Evolutionary conservation across 768 basidiomycete genomes (phyloP).

Genomic region (Termitomyces sp.): DNA sequence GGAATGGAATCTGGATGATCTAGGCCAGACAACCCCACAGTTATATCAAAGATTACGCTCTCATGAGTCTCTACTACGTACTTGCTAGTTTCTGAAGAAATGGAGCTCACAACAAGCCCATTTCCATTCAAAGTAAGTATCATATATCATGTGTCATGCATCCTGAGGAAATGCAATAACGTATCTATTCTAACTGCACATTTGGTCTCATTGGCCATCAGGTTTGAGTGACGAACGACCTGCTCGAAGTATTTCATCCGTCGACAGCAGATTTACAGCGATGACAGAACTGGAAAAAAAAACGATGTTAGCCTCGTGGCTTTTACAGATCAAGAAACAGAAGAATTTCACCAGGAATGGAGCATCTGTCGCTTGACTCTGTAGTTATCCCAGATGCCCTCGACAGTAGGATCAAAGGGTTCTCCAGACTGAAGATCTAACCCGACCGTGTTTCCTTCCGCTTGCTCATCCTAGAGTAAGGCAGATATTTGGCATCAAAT

Average conservation of each 20-base stretch:
- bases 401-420: slow-evolving; percentile 92
- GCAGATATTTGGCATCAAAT: neutral
- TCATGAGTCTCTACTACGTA: neutral
- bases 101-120: neutral
- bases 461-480: slow-evolving; percentile 72
- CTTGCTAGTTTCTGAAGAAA: neutral
- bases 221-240: slow-evolving; percentile 85
- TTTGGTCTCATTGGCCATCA: slow-evolving; percentile 47
- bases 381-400: slow-evolving; percentile 99
- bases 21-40: no score
- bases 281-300: slow-evolving; percentile 76
- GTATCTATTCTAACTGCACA: neutral
- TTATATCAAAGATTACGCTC: neutral
- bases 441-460: slow-evolving; percentile 90
- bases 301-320: slow-evolving; percentile 16
- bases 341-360: slow-evolving; percentile 76
- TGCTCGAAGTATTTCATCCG: slow-evolving; percentile 91
- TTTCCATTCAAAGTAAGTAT: neutral
- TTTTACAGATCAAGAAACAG: slow-evolving; percentile 4
- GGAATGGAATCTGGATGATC: no score
- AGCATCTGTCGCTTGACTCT: slow-evolving; percentile 98
- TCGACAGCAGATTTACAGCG: slow-evolving; percentile 90
- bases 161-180: neutral
- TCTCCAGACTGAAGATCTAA: slow-evolving; percentile 91
- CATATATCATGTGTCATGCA: neutral